phyloP scores from a whole-genome alignment of 2,329 filamentous ascomycete genomes.

The Penicillium polonicum region DNA sequence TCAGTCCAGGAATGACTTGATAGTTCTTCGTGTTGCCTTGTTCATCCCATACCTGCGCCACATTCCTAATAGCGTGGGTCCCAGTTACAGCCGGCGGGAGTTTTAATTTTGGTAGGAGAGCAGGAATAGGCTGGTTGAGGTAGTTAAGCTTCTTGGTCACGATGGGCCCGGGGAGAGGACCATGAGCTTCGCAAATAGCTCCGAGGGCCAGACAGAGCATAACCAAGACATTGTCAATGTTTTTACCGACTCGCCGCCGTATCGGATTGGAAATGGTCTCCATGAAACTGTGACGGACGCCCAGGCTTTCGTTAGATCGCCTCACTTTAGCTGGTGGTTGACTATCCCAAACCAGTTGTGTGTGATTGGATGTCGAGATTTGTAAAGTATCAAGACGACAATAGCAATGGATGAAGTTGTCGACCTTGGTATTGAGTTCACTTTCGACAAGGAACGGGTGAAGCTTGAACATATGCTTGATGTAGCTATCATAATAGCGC shows the following conservation, averaged over 20 bases:
- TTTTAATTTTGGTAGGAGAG: slow-evolving; percentile 13
- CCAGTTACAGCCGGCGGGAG: not conserved
- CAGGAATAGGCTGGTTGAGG: slow-evolving; percentile 31
- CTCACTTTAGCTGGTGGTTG: slow-evolving; percentile 40
- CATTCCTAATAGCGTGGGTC: slow-evolving; percentile 10
- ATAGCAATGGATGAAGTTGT: slow-evolving; percentile 51
- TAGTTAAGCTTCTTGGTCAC: slow-evolving; percentile 35
- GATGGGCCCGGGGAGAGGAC: slow-evolving; percentile 56
- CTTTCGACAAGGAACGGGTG: slow-evolving; percentile 63
- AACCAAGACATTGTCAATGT: slow-evolving; percentile 76
- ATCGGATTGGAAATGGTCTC: slow-evolving; percentile 5
- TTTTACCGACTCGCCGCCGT: slow-evolving; percentile 49
- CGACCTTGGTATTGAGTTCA: slow-evolving; percentile 53
- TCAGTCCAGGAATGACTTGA: slow-evolving; percentile 82
- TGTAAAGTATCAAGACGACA: slow-evolving; percentile 33
- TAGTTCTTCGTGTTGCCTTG: slow-evolving; percentile 59
- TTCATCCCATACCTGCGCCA: slow-evolving; percentile 15
- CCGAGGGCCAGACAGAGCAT: slow-evolving; percentile 82
- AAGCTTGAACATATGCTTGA: slow-evolving; percentile 60
- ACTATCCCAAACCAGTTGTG: slow-evolving; percentile 18
- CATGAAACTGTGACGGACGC: slow-evolving; percentile 20
- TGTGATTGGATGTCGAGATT: not conserved
- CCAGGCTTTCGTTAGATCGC: slow-evolving; percentile 36
- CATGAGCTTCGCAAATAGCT: slow-evolving; percentile 66
- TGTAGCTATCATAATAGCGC: slow-evolving; percentile 55